Evolutionary conservation across 129 eudicot species (phyloP).

Genomic region (sunflower (Helianthus annuus)): DNA sequence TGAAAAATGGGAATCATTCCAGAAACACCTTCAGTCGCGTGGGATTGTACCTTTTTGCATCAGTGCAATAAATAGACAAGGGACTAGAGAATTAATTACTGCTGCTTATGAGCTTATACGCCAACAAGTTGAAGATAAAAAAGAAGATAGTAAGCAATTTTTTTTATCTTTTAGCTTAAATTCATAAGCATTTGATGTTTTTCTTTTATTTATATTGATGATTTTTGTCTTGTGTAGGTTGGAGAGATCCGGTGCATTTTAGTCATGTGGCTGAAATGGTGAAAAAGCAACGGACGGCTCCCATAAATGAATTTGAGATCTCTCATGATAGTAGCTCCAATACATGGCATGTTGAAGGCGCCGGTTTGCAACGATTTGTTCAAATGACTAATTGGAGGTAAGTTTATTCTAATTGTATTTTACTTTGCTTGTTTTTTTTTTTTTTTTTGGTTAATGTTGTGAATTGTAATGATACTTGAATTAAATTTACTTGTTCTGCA

Average conservation of each 20-base stretch:
- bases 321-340: slow-evolving; percentile 61
- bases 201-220: not conserved
- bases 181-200: not conserved
- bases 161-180: not conserved
- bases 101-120: slow-evolving; percentile 82
- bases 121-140: slow-evolving; percentile 41
- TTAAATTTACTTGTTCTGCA: slow-evolving; percentile 24
- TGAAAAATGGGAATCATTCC: slow-evolving; percentile 74
- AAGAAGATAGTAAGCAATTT: slow-evolving; percentile 44
- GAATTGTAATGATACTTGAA: slow-evolving; percentile 9
- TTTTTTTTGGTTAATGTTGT: not conserved
- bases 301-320: slow-evolving; percentile 78
- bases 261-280: slow-evolving; percentile 91
- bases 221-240: slow-evolving; percentile 33
- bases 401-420: slow-evolving; percentile 1
- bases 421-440: not conserved
- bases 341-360: slow-evolving; percentile 79
- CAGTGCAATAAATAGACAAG: slow-evolving; percentile 82
- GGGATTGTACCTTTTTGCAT: slow-evolving; percentile 86
- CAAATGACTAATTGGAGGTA: slow-evolving; percentile 99
- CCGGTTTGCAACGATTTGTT: slow-evolving; percentile 88
- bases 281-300: slow-evolving; percentile 67
- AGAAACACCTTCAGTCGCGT: slow-evolving; percentile 43
- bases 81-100: slow-evolving; percentile 72
- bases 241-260: slow-evolving; percentile 47